Evolutionary conservation across 257 asterid species (phyloP), one percentile per base, ranked within the genome.

Genomic region (Nicotiana noctiflora): DNA sequence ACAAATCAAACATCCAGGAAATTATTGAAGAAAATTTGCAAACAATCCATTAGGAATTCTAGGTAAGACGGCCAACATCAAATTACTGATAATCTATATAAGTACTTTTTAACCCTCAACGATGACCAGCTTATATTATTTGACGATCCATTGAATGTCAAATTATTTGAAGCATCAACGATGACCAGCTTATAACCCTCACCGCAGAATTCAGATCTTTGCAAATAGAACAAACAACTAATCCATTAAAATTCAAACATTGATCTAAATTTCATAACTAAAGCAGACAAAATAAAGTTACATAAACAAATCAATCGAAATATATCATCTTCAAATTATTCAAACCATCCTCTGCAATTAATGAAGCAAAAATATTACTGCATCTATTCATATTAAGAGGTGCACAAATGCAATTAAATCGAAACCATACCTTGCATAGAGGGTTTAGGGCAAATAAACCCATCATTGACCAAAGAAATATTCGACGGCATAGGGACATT

Each of bases 381-480:
- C 8, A 57, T 8, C 14, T 60, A 10, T 3, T 3, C 2, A 6
- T n/a, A 57, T 8, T n/a, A 57, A 57, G 13, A 57, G 63, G 29
- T 57, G 5, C 29, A 19, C 2, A 25, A 59, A 21, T 21, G 70
- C 31, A 31, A 14, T 29, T 31, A 65, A 31, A 72, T 46, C 2
- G 1, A 46, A 23, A 46, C 60, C 78, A 40, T 56, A 95, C 99
- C 99, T 93, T 83, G 89, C 85, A 81, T 80, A 40, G 90, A 61
- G 57, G 96, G 90, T 31, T 74, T 74, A 4, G 97, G 90, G 86
- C 99, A 95, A 81, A 85, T 14, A 91, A 94, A 92, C 0, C 98
- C 99, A 72, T 95, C 97, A 83, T 92, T 93, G 1, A 84, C 93
- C 80, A 95, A 63, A 14, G 94, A 81, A 5, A 95, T 85, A 86